Conservation (phyloP, 2,329 filamentous ascomycete species). For the Neonectria neomacrospora region DNA sequence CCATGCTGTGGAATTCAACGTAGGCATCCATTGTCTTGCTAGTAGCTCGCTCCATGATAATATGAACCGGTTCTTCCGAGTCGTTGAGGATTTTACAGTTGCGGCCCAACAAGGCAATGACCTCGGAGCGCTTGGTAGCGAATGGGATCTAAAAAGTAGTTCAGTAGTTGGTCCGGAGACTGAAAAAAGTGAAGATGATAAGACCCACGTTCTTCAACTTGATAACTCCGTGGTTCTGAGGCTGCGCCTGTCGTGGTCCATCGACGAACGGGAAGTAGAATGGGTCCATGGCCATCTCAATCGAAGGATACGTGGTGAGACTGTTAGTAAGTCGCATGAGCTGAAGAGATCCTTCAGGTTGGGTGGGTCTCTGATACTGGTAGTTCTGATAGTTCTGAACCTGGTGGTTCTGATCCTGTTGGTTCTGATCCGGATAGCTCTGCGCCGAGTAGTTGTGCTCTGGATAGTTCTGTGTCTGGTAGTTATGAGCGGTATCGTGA, state of each 20-base stretch:
- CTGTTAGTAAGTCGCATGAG: slow-evolving; percentile 53
- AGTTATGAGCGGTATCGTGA: slow-evolving; percentile 9
- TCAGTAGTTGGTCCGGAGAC: neutral
- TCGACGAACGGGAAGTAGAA: slow-evolving; percentile 61
- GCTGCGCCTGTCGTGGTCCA: slow-evolving; percentile 46
- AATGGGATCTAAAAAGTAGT: slow-evolving; percentile 65
- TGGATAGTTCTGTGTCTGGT: slow-evolving; percentile 5
- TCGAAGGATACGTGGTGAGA: slow-evolving; percentile 48
- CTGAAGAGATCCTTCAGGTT: slow-evolving; percentile 48
- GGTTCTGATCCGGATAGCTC: too few species aligned
- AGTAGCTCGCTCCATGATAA: slow-evolving; percentile 72
- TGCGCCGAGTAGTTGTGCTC: too few species aligned
- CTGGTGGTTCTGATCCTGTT: too few species aligned
- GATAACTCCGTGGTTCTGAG: slow-evolving; percentile 56
- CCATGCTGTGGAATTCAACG: slow-evolving; percentile 64
- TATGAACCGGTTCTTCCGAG: slow-evolving; percentile 66
- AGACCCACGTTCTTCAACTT: slow-evolving; percentile 62
- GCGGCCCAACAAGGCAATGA: slow-evolving; percentile 69
- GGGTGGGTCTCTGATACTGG: slow-evolving; percentile 37
- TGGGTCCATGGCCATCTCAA: slow-evolving; percentile 50
- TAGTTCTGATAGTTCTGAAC: slow-evolving; percentile 16
- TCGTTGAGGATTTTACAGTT: slow-evolving; percentile 67
- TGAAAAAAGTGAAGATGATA: neutral
- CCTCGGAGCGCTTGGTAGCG: slow-evolving; percentile 61
- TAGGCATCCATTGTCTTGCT: slow-evolving; percentile 72